Evolutionary conservation across 2,329 filamentous ascomycete genomes (phyloP), one percentile per base, ranked within the genome.

Genomic region (Talaromyces sp.): DNA sequence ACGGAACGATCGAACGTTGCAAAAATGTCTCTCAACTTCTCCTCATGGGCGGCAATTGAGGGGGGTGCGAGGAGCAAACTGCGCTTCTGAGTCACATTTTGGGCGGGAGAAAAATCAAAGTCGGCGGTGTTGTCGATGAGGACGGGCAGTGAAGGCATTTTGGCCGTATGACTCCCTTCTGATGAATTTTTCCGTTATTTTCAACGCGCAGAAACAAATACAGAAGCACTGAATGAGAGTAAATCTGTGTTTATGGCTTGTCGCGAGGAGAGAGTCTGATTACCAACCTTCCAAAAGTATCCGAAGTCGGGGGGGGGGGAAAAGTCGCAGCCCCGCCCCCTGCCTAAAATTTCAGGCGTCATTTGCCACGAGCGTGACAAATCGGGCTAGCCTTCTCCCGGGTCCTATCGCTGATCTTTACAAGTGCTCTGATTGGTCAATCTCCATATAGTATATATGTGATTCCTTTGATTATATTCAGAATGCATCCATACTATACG

Each of bases 1-100:
- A 85, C 83, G 68, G 85, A 81, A 74, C 92, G 89, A 77, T 95
- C 88, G 81, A 92, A 88, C 65, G 87, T 82, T 66, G 87, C 83
- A 73, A 96, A 86, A 68, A 95, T 83, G 70, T 83, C 81, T 69
- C 87, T 86, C 69, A 98, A 85, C 72, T 88, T 88, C 70, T 92
- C 89, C 70, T 93, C 91, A 78, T 96, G 90, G 63, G 92, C 87
- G 70, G 95, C 90, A 72, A 98, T 86, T 27, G 93, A 96, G 13
- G 95, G 93, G 62, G 95, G 94, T 37, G 94, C 93, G 67, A 98
- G 89, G 47, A 97, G 88, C 68, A 97, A 89, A 37, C 89, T 94
- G 77, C 89, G 87, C 52, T 71, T 74, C 47, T 57, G 39, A 54
- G 49, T 57, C 27, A 25, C 50, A 63, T 63, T 47, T 39, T 63